Base-by-base conservation (phyloP, 1,284 basidiomycete species). In the Waitea zeae region DNA sequence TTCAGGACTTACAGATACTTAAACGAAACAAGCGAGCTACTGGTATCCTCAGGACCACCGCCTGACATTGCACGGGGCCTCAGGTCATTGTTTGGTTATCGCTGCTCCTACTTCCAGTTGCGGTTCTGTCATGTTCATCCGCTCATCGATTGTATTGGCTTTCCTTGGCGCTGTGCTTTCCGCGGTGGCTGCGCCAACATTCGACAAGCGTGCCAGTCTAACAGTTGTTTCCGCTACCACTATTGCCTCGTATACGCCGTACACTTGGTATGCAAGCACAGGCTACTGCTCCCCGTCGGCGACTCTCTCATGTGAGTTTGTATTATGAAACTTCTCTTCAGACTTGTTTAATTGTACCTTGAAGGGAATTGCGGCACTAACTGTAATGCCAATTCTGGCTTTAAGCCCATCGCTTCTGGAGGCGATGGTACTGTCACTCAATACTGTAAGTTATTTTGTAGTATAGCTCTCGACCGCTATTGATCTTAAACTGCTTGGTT, bases 331-430 rank as follows among this genome's bases (percentile, higher is more conserved):
- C n/a, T n/a, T n/a, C n/a, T n/a, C n/a, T n/a, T n/a, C n/a, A n/a
- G n/a, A n/a, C n/a, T n/a, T n/a, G n/a, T n/a, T n/a, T n/a, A n/a
- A n/a, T n/a, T n/a, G n/a, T n/a, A n/a, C n/a, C n/a, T n/a, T n/a
- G n/a, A n/a, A n/a, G n/a, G n/a, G 74, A 51, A 48, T 27, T 77
- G 74, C 49, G 75, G 78, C 47, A 44, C 46, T 0, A 60, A 62
- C 37, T 79, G 75, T 44, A 36, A 60, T 18, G 64, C 59, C 5
- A 74, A 70, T 42, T 44, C 66, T 1, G 51, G 44, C 3, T 78
- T 78, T 46, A 33, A 59, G 17, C 66, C 70, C 1, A 50, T 68
- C 2, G 73, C 71, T 6, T 59, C 69, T 1, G 76, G 75, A 22
- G 75, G 74, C 2, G 62, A 78, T 42, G 71, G 71, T 0, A 39